phyloP scores from a whole-genome alignment of 1,284 basidiomycete genomes.

The Ustilago loliicola region DNA sequence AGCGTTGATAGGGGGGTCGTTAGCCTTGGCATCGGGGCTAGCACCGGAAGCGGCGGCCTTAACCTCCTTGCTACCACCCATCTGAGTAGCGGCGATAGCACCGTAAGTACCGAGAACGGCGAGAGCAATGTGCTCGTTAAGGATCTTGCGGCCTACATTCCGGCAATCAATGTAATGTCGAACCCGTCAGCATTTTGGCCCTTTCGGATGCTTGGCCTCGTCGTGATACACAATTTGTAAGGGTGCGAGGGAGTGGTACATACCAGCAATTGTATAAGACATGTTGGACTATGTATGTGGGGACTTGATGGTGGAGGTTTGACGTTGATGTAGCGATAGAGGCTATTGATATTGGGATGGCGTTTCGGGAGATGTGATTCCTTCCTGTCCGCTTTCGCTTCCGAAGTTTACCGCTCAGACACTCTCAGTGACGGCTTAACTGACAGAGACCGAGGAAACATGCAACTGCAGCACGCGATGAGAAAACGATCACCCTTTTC shows the following conservation, averaged over 20 bases:
- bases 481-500: not conserved
- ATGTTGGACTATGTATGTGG: conserved; percentile 30
- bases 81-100: conserved; percentile 44
- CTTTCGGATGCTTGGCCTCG: not conserved
- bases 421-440: not conserved
- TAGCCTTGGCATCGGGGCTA: conserved; percentile 37
- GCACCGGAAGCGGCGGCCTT: conserved; percentile 24
- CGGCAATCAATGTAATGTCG: not conserved
- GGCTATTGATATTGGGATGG: not conserved
- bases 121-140: conserved; percentile 68
- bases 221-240: too few relatives aligned
- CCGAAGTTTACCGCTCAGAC: conserved; percentile 1
- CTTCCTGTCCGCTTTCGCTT: not conserved
- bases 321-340: not conserved
- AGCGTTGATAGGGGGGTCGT: conserved; percentile 58
- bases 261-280: conserved; percentile 68
- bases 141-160: conserved; percentile 58
- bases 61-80: conserved; percentile 38
- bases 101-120: conserved; percentile 60
- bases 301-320: conserved; percentile 9
- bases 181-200: not conserved
- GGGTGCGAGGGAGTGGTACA: conserved; percentile 8
- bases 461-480: not conserved
- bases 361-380: not conserved
- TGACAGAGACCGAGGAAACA: not conserved